These are phyloP conservation scores for Diplodia sapinea DNA, from an alignment of 2,329 filamentous ascomycete genomes.

Conservation along the genomic window DNA sequence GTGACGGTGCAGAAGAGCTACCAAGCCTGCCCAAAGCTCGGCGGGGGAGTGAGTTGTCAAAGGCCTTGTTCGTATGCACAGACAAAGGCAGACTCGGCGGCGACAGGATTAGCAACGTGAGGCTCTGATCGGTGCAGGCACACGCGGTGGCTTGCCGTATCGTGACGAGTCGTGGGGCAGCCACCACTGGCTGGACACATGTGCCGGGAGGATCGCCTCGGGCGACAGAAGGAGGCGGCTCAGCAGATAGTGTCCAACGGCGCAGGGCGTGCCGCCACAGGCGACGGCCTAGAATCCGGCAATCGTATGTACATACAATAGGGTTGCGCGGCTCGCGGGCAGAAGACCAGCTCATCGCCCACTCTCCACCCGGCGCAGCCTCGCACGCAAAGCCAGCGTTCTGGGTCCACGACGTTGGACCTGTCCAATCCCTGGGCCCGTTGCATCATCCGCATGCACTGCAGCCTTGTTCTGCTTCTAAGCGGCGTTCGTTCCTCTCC, in stretches of 20 bases:
- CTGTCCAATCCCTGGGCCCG: conserved; percentile 9
- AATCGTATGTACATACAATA: background rate
- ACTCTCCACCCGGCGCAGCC: conserved; percentile 14
- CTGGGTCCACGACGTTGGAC: conserved; percentile 5
- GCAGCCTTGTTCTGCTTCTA: conserved; percentile 16
- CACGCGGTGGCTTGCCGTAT: background rate
- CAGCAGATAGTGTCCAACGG: conserved; percentile 4
- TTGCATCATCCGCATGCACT: conserved; percentile 28
- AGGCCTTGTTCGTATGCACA: conserved; percentile 23
- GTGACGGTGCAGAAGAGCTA: background rate
- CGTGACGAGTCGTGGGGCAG: background rate
- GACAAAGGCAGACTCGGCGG: background rate
- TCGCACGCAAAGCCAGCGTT: conserved; percentile 4
- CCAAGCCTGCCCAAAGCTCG: background rate
- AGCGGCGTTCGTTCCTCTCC: conserved; percentile 14
- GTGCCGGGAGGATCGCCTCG: background rate
- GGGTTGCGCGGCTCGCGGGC: conserved; percentile 19
- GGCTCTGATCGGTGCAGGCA: background rate
- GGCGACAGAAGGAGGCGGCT: conserved; percentile 7
- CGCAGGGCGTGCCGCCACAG: background rate
- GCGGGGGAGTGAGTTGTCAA: conserved; percentile 19
- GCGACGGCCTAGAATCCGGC: conserved; percentile 11
- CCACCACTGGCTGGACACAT: background rate
- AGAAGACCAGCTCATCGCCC: conserved; percentile 21
- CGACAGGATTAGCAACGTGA: conserved; percentile 8